These are phyloP conservation scores for Isabelozyma heimii DNA, from an alignment of 805 yeast species.

Conservation along the genomic window DNA sequence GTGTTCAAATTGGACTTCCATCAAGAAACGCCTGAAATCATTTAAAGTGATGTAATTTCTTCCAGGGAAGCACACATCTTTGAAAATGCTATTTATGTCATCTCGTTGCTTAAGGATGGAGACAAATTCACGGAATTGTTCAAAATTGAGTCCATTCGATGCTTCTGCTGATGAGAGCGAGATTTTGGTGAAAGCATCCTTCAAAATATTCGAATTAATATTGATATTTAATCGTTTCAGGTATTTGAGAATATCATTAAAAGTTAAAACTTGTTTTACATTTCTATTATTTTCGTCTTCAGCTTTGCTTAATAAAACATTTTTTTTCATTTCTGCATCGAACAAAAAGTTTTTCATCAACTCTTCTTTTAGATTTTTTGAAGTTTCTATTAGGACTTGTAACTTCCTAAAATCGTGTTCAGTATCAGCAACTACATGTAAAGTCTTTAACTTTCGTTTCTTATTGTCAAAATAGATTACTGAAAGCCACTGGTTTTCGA, in stretches of 20 bases:
- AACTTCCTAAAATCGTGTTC: slow-evolving; percentile 58
- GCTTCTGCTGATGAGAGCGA: slow-evolving; percentile 42
- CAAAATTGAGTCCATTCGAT: slow-evolving; percentile 52
- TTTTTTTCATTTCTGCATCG: slow-evolving; percentile 28
- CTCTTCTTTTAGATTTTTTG: slow-evolving; percentile 61
- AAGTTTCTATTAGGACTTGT: slow-evolving; percentile 53
- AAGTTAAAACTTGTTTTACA: slow-evolving; percentile 40
- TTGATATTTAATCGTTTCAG: slow-evolving; percentile 71
- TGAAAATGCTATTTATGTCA: slow-evolving; percentile 49
- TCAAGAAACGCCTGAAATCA: slow-evolving; percentile 39
- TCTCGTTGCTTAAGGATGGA: slow-evolving; percentile 59
- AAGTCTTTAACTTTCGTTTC: slow-evolving; percentile 65
- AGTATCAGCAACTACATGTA: slow-evolving; percentile 73
- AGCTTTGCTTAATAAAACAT: slow-evolving; percentile 19
- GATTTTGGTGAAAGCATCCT: slow-evolving; percentile 40
- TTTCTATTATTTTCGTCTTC: slow-evolving; percentile 11
- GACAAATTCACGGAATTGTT: slow-evolving; percentile 76
- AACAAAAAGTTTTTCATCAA: slow-evolving; percentile 56
- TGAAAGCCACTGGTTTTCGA: slow-evolving; percentile 72
- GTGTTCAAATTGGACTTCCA: slow-evolving; percentile 46
- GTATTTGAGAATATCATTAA: slow-evolving; percentile 65
- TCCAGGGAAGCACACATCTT: slow-evolving; percentile 14
- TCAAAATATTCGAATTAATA: slow-evolving; percentile 53
- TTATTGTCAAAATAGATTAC: slow-evolving; percentile 64
- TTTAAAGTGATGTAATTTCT: slow-evolving; percentile 17